Percentiles rank a stretch among this genome's conserved stretches.
phyloP scores from a whole-genome alignment of 345 rosid species.

The Carallia pectinifolia region DNA sequence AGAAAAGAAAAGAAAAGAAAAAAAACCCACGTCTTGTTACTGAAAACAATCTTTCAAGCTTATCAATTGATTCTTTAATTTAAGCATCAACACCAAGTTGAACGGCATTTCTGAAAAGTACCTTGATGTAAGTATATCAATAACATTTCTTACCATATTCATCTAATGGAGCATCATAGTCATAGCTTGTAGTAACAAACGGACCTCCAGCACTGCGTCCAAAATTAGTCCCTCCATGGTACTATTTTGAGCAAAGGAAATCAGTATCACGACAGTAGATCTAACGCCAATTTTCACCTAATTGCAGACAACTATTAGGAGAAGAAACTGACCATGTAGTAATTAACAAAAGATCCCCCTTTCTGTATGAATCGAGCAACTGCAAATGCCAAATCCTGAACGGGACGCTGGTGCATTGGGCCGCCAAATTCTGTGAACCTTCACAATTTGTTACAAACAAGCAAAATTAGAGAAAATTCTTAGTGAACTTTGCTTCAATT shows the following conservation, averaged over 20 bases:
- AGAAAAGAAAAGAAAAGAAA: neutral
- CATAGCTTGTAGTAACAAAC: constrained; percentile 94
- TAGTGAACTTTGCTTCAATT: neutral
- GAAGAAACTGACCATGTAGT: constrained; percentile 72
- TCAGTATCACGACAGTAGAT: constrained; percentile 1
- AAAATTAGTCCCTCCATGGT: constrained; percentile 98
- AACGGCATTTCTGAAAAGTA: neutral
- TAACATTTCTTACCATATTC: constrained; percentile 72
- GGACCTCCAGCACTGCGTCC: constrained; percentile 99
- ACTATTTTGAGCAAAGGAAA: constrained; percentile 47
- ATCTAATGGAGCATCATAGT: constrained; percentile 94
- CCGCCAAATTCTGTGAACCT: constrained; percentile 99
- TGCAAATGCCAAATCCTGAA: constrained; percentile 93
- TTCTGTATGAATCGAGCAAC: constrained; percentile 94
- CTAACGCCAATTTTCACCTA: neutral
- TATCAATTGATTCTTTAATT: neutral
- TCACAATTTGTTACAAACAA: constrained; percentile 9
- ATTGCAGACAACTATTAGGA: neutral
- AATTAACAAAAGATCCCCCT: constrained; percentile 95
- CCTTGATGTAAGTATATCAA: neutral
- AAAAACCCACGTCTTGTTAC: too few relatives aligned
- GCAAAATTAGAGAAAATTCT: neutral
- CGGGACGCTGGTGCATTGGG: constrained; percentile 88
- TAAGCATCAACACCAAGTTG: neutral
- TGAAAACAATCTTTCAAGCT: neutral